Conservation (phyloP, 768 basidiomycete genomes). For the Mycena latifolia region DNA sequence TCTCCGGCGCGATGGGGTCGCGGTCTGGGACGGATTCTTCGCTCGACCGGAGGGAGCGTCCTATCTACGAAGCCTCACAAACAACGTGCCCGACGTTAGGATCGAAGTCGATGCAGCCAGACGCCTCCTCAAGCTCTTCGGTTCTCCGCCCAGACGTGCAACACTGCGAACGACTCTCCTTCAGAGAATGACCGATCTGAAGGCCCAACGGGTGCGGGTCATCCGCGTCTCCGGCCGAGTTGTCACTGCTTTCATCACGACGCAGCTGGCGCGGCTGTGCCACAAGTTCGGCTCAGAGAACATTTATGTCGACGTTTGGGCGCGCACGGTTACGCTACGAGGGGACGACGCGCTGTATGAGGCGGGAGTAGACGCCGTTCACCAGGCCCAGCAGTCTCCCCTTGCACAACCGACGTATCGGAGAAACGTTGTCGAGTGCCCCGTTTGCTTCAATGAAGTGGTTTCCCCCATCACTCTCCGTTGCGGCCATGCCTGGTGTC, state of each 20-base stretch:
- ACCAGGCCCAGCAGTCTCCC: slow-evolving; percentile 45
- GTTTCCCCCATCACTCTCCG: slow-evolving; percentile 63
- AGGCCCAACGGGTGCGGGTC: slow-evolving; percentile 52
- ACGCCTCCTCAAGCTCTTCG: slow-evolving; percentile 67
- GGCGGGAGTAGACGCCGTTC: slow-evolving; percentile 56
- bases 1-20: slow-evolving; percentile 61
- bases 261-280: slow-evolving; percentile 60
- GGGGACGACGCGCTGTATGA: slow-evolving; percentile 63
- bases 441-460: slow-evolving; percentile 76
- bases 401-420: slow-evolving; percentile 29
- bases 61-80: slow-evolving; percentile 62
- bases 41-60: slow-evolving; percentile 49
- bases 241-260: slow-evolving; percentile 59
- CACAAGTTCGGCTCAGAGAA: slow-evolving; percentile 68
- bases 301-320: slow-evolving; percentile 60
- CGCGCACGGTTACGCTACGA: slow-evolving; percentile 62
- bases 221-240: slow-evolving; percentile 63
- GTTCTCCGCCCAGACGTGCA: slow-evolving; percentile 55
- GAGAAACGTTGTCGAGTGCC: slow-evolving; percentile 57
- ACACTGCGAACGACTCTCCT: slow-evolving; percentile 60
- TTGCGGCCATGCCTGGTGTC: slow-evolving; percentile 81
- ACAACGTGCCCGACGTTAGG: slow-evolving; percentile 50
- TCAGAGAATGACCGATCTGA: slow-evolving; percentile 58
- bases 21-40: slow-evolving; percentile 79
- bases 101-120: slow-evolving; percentile 57